Conservation (phyloP, 768 basidiomycete species). For the Boletus vinaceobasis region DNA sequence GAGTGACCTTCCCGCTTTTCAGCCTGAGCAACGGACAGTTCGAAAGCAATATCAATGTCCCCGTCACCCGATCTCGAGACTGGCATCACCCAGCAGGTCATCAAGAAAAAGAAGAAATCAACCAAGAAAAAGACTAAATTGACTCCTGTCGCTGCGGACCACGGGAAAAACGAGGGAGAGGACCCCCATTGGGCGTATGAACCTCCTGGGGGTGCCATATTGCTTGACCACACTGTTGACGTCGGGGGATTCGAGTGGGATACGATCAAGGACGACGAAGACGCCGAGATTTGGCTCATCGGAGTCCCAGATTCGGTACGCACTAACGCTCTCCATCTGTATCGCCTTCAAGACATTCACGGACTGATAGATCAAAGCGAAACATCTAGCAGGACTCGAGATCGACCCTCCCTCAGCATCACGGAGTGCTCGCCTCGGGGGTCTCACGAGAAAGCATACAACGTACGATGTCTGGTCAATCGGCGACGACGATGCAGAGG, state of each 20-base stretch:
- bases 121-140: conserved; percentile 11
- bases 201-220: conserved; percentile 51
- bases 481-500: conserved; percentile 36
- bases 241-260: conserved; percentile 66
- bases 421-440: conserved; percentile 43
- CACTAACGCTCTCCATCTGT: conserved; percentile 2
- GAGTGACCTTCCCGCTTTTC: not conserved
- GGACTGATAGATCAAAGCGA: conserved; percentile 55
- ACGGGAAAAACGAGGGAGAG: conserved; percentile 50
- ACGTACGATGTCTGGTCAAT: conserved; percentile 68
- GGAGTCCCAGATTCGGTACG: conserved; percentile 66
- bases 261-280: conserved; percentile 47
- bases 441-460: conserved; percentile 49
- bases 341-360: not conserved
- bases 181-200: conserved; percentile 57
- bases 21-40: not conserved
- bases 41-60: conserved; percentile 10
- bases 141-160: conserved; percentile 9
- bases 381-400: conserved; percentile 52
- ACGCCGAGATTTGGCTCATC: conserved; percentile 69
- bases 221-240: conserved; percentile 47
- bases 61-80: conserved; percentile 23
- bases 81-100: conserved; percentile 2
- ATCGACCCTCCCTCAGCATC: conserved; percentile 44
- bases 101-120: conserved; percentile 6